These are phyloP conservation scores for Aegilops speltoides DNA, from an alignment of 176 grass and related monocot species.

Conservation along the genomic window DNA sequence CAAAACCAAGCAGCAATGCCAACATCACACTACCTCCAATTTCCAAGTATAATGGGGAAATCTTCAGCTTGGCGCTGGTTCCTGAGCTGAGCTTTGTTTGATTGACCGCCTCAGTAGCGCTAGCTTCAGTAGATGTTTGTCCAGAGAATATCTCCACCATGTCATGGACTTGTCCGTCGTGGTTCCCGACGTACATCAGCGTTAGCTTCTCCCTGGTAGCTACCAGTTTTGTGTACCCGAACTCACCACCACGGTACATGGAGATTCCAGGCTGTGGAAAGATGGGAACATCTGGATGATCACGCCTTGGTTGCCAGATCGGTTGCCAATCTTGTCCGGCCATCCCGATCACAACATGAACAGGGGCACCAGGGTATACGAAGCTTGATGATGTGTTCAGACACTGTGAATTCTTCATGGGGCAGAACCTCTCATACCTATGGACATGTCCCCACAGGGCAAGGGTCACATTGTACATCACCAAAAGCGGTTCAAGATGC, in stretches of 20 bases:
- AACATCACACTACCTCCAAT: conserved; percentile 34
- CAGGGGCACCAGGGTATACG: conserved; percentile 59
- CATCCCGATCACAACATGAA: conserved; percentile 98
- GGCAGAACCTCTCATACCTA: conserved; percentile 94
- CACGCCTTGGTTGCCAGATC: conserved; percentile 68
- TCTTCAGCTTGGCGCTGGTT: neutral
- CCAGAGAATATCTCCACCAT: conserved; percentile 79
- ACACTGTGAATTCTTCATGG: conserved; percentile 74
- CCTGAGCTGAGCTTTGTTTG: conserved; percentile 21
- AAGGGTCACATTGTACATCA: conserved; percentile 84
- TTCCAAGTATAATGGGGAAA: conserved; percentile 41
- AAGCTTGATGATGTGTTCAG: conserved; percentile 65
- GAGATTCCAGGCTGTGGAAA: conserved; percentile 75
- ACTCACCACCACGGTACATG: conserved; percentile 82
- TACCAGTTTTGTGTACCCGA: conserved; percentile 79
- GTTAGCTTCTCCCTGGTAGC: conserved; percentile 80
- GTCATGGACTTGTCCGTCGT: conserved; percentile 93
- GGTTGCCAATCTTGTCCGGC: conserved; percentile 79
- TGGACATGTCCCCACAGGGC: conserved; percentile 96
- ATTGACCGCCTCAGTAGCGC: neutral
- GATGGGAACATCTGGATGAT: conserved; percentile 67
- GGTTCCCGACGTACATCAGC: conserved; percentile 76
- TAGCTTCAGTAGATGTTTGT: neutral
- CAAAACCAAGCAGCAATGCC: conserved; percentile 56
- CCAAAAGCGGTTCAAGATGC: conserved; percentile 71